phyloP scores from a whole-genome alignment of 192 early-diverging fungal species.

The Backusella psychrophila region DNA sequence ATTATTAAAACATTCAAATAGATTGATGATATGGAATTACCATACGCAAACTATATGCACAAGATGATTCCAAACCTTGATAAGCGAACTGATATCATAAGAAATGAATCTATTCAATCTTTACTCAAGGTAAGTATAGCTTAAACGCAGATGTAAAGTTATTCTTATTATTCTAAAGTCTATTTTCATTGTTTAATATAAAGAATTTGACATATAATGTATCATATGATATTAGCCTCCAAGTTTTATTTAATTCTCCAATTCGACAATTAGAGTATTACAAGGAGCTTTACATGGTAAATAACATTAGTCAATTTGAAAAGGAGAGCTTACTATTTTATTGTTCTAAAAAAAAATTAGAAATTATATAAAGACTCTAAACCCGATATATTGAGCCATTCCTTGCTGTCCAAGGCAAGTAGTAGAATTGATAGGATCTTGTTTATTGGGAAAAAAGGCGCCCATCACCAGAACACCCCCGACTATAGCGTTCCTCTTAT shows the following conservation, averaged over 20 bases:
- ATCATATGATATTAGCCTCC: slow-evolving; percentile 43
- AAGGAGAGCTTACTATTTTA: neutral
- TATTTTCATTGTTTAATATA: neutral
- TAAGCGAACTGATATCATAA: slow-evolving; percentile 44
- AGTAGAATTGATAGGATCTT: slow-evolving; percentile 51
- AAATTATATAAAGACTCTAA: slow-evolving; percentile 48
- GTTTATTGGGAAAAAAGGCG: slow-evolving; percentile 31
- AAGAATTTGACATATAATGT: slow-evolving; percentile 43
- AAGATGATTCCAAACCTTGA: slow-evolving; percentile 45
- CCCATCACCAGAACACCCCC: neutral
- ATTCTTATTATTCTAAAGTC: neutral
- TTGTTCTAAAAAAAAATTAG: slow-evolving; percentile 24
- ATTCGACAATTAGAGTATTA: slow-evolving; percentile 56
- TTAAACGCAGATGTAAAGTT: neutral
- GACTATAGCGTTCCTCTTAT: neutral
- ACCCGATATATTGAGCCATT: slow-evolving; percentile 42
- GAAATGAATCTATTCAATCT: slow-evolving; percentile 41
- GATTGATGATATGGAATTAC: slow-evolving; percentile 52
- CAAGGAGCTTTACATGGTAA: slow-evolving; percentile 51
- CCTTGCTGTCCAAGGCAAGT: slow-evolving; percentile 39
- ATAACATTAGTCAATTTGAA: neutral
- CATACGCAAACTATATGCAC: slow-evolving; percentile 51
- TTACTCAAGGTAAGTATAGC: slow-evolving; percentile 39
- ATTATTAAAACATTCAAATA: slow-evolving; percentile 8
- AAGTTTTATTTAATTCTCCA: slow-evolving; percentile 49